These are phyloP conservation scores for Alnus glutinosa DNA, from an alignment of 306 rosid species.

Conservation along the genomic window DNA sequence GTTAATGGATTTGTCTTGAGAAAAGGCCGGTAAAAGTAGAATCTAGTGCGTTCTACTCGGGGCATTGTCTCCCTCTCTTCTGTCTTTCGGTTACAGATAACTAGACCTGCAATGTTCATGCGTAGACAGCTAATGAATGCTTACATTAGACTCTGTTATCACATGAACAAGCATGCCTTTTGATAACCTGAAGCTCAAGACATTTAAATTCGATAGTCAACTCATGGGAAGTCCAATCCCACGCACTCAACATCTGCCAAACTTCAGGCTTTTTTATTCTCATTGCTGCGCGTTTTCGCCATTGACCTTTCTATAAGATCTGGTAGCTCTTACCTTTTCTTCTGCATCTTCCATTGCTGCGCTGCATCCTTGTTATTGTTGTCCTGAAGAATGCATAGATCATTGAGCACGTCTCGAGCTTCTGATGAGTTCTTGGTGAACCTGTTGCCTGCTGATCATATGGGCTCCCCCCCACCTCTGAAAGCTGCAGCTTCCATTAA, in stretches of 20 bases:
- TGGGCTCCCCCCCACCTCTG: slow-evolving; percentile 32
- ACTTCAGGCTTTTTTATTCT: slow-evolving; percentile 23
- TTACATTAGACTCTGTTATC: slow-evolving; percentile 15
- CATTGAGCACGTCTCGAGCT: slow-evolving; percentile 39
- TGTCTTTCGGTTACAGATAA: background rate
- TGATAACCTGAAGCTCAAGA: background rate
- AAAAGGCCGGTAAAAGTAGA: no score
- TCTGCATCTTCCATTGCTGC: background rate
- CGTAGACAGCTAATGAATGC: background rate
- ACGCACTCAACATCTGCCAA: slow-evolving; percentile 6
- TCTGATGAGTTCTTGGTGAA: slow-evolving; percentile 41
- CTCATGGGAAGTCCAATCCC: slow-evolving; percentile 11
- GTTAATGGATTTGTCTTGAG: no score
- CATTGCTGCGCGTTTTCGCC: background rate
- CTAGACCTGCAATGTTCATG: background rate
- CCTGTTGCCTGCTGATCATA: slow-evolving; percentile 6
- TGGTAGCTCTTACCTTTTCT: background rate
- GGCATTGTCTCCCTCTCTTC: no score
- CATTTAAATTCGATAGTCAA: slow-evolving; percentile 18
- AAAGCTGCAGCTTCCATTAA: slow-evolving; percentile 37
- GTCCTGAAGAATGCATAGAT: slow-evolving; percentile 35
- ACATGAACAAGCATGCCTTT: slow-evolving; percentile 36
- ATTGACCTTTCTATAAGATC: slow-evolving; percentile 9
- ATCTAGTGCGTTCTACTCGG: background rate
- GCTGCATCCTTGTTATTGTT: background rate